phyloP scores from a whole-genome alignment of 441 rosid species.

The Eugenia klotzschiana region DNA sequence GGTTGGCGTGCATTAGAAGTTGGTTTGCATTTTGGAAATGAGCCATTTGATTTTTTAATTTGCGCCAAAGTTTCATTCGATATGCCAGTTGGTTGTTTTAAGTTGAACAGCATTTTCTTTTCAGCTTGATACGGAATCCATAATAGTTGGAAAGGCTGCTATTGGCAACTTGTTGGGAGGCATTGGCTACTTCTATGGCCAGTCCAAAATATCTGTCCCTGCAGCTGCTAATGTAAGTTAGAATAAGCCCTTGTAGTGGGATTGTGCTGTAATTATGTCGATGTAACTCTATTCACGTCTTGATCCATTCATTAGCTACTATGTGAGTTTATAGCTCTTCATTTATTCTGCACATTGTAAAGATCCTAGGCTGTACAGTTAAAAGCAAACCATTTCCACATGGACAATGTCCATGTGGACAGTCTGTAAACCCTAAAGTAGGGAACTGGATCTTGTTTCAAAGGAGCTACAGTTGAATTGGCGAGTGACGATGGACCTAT shows the following conservation, averaged over 20 bases:
- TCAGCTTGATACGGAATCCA: constrained; percentile 63
- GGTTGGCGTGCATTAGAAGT: background rate
- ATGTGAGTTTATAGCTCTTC: background rate
- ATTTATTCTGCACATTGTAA: background rate
- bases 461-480: background rate
- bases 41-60: background rate
- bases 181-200: constrained; percentile 91
- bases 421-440: background rate
- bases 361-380: background rate
- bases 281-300: background rate
- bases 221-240: constrained; percentile 49
- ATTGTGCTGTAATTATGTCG: background rate
- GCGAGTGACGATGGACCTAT: background rate
- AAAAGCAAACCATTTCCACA: background rate
- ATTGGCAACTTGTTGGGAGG: constrained; percentile 89
- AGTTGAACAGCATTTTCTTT: constrained; percentile 5
- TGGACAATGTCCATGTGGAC: background rate
- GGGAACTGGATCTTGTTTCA: background rate
- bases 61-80: background rate
- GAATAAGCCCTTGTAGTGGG: background rate
- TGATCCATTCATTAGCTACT: background rate
- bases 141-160: constrained; percentile 72
- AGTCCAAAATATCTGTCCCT: constrained; percentile 60
- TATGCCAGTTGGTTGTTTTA: constrained; percentile 1
- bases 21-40: background rate